Evolutionary conservation across 768 basidiomycete species (phyloP), one percentile per base, ranked within the genome.

Genomic region (Candolleomyces eurysporus): DNA sequence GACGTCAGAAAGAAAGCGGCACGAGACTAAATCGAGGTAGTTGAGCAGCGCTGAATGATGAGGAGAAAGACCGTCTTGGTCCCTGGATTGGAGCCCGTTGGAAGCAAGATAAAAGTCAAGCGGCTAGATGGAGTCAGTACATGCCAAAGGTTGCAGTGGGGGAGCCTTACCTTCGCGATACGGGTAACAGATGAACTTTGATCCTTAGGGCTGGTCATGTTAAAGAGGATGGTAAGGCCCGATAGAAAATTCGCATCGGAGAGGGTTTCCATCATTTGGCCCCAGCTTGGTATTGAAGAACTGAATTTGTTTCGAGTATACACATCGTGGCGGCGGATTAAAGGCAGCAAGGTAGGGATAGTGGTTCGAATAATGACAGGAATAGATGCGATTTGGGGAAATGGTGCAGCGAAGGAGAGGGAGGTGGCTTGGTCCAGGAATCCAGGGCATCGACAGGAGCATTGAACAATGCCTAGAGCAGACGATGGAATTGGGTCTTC

Each of bases 391-490:
- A 21, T 31, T 26, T 19, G 39, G 8, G 45, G 21, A 13, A 26
- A 26, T 22, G 31, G 17, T 39, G 36, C 5, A 17, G 52, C 56
- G 21, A 45, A 19, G 7, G 30, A 50, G n/a, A 61, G 36, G 32
- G 40, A 49, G 16, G 48, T 36, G 26, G 30, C 10, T 32, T 57
- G 61, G 16, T 32, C 19, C 4, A 50, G 48, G 48, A 57, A 39
- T 17, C 26, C n/a, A 19, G 52, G 48, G 6, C 81, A 81, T 42
- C 82, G 73, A 2, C 69, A 66, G 39, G 82, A 81, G 61, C 86
- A 76, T 63, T 87, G 81, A 67, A 83, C 79, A 14, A 86, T 68
- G 54, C 70, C 62, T 45, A 73, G 71, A 9, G 81, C 76, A 21
- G 80, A 79, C 9, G 82, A 75, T 30, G 69, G 60, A 36, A 39